phyloP scores from a whole-genome alignment of 768 basidiomycete species.

The Amanita fuliginea region DNA sequence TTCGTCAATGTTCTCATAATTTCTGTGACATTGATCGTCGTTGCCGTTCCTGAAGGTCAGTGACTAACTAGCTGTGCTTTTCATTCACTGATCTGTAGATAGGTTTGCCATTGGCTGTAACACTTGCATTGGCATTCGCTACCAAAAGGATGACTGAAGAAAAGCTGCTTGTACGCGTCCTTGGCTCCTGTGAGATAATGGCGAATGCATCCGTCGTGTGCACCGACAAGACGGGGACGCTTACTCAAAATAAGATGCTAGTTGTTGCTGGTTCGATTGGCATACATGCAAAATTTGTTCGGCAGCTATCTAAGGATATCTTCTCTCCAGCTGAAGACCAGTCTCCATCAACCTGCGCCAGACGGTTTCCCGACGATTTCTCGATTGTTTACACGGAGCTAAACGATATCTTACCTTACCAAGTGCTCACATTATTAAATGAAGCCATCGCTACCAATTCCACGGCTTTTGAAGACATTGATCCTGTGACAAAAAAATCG shows the following conservation, averaged over 20 bases:
- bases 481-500: slow-evolving; percentile 44
- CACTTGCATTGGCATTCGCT: slow-evolving; percentile 91
- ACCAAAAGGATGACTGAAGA: slow-evolving; percentile 97
- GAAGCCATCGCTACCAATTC: slow-evolving; percentile 85
- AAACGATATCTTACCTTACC: slow-evolving; percentile 47
- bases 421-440: slow-evolving; percentile 62
- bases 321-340: slow-evolving; percentile 49
- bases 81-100: slow-evolving; percentile 5
- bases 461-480: slow-evolving; percentile 83
- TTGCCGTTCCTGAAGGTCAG: slow-evolving; percentile 37
- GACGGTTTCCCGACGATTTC: slow-evolving; percentile 61
- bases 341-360: slow-evolving; percentile 18
- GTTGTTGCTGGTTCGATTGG: slow-evolving; percentile 95
- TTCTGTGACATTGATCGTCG: slow-evolving; percentile 66
- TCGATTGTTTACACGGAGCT: slow-evolving; percentile 74
- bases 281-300: slow-evolving; percentile 90
- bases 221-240: slow-evolving; percentile 94
- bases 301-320: slow-evolving; percentile 59
- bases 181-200: slow-evolving; percentile 98
- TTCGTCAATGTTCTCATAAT: slow-evolving; percentile 95
- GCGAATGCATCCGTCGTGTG: slow-evolving; percentile 94
- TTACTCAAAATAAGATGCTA: slow-evolving; percentile 92
- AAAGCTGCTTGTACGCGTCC: slow-evolving; percentile 89
- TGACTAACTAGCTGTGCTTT: not conserved
- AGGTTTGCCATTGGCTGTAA: slow-evolving; percentile 93